Evolutionary conservation across 495 filamentous ascomycete genomes (phyloP), one percentile per base, ranked within the genome.

Genomic region (Massariosphaeria phaeospora): DNA sequence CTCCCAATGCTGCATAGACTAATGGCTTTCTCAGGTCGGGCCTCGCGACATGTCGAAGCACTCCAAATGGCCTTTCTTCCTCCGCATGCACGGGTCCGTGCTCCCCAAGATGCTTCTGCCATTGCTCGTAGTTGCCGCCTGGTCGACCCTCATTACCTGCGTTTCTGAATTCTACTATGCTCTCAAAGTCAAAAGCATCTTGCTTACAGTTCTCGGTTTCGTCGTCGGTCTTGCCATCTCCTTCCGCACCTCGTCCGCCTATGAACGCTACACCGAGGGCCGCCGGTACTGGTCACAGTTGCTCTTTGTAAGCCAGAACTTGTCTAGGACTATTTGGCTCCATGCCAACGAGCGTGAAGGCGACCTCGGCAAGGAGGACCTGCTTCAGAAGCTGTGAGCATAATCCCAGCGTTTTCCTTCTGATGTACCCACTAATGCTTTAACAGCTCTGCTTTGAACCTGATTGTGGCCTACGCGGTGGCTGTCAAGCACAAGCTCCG

Each of bases 151-250:
- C 2, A 81, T 94, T 59, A 90, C 86, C 8, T 67, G 68, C 20
- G 72, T 94, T 48, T 82, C 73, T 18, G 61, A 73, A 41, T 72
- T 72, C 15, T 73, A 78, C 25, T 66, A 77, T 27, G 27, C 61
- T 53, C 62, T 80, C 79, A 57, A 72, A 75, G 81, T 94, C 20
- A 77, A 79, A 57, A 82, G 10, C 24, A 76, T 90, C 44, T 75
- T 95, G 8, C 77, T 95, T 26, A 94, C 88, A 9, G 84, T 95
- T 7, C 80, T 88, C 29, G 89, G 89, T 84, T 94, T 95, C 74
- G 87, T 94, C 56, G 87, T 95, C 64, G 86, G 85, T 76, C 69
- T 94, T 66, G 79, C 86, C 1, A 72, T 95, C 58, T 90, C 86
- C 17, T 94, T 95, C 75, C 84, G 89, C 42, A 89, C 83, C 59